Evolutionary conservation across 345 rosid genomes (phyloP).

Genomic region (Arabis hirsuta): DNA sequence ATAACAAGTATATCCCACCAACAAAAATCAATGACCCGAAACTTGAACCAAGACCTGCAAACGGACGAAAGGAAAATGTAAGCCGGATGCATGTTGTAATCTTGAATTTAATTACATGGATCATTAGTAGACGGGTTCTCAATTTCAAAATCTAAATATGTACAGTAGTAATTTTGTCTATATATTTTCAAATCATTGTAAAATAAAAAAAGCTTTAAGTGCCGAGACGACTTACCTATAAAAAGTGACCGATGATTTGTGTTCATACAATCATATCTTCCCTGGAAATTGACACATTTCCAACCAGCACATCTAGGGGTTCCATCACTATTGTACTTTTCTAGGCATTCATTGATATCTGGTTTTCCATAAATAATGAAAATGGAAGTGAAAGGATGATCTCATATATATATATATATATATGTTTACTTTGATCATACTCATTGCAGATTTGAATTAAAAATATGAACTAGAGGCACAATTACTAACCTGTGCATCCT

Average conservation of each 20-base stretch:
- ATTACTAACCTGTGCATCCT: slow-evolving; percentile 42
- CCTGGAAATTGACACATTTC: not conserved
- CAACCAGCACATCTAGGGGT: too few species aligned
- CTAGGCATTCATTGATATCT: slow-evolving; percentile 17
- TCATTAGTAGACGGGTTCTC: too few species aligned
- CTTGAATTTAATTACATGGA: too few species aligned
- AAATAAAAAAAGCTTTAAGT: too few species aligned
- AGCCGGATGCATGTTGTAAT: too few species aligned
- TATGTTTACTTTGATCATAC: not conserved
- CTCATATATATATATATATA: too few species aligned
- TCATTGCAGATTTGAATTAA: not conserved
- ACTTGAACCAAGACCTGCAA: not conserved
- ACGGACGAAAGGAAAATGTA: too few species aligned
- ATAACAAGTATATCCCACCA: not conserved
- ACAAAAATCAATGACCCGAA: not conserved
- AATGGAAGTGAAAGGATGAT: not conserved
- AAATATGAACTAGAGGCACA: not conserved
- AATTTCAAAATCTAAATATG: too few species aligned
- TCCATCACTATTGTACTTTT: too few species aligned
- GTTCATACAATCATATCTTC: not conserved
- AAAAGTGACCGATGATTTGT: not conserved
- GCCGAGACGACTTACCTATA: not conserved
- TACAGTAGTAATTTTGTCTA: too few species aligned
- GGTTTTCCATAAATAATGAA: not conserved
- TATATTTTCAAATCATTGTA: too few species aligned